phyloP scores from a whole-genome alignment of 192 early-diverging fungal species.

The Coemansia sp. region DNA sequence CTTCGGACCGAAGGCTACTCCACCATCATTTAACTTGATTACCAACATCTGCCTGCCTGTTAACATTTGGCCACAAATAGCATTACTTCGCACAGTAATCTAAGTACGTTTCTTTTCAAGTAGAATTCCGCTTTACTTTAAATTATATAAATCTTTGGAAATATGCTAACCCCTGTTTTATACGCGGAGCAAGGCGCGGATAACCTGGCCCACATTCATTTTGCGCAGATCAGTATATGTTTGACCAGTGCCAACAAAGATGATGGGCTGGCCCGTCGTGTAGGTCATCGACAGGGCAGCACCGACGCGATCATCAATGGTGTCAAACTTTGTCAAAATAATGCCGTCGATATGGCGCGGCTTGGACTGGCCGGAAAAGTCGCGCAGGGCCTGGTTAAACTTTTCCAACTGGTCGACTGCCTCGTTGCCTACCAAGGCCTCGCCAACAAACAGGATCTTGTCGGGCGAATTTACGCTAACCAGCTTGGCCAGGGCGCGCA shows the following conservation, averaged over 20 bases:
- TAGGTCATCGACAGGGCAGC: slow-evolving; percentile 96
- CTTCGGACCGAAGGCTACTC: too few species aligned
- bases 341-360: slow-evolving; percentile 95
- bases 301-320: slow-evolving; percentile 95
- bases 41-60: too few species aligned
- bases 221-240: slow-evolving; percentile 94
- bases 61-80: too few species aligned
- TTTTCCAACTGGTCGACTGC: slow-evolving; percentile 95
- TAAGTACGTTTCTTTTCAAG: not conserved
- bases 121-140: not conserved
- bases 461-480: slow-evolving; percentile 89
- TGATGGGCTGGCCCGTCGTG: slow-evolving; percentile 90
- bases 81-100: not conserved
- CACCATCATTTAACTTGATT: not conserved
- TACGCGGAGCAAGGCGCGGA: slow-evolving; percentile 60
- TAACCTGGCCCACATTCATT: slow-evolving; percentile 78
- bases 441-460: slow-evolving; percentile 97
- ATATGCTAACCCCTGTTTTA: not conserved
- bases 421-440: slow-evolving; percentile 96
- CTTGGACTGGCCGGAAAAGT: slow-evolving; percentile 77
- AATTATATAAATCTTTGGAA: not conserved
- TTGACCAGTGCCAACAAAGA: slow-evolving; percentile 97
- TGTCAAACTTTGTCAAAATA: slow-evolving; percentile 96
- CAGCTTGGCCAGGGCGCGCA: slow-evolving; percentile 94
- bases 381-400: slow-evolving; percentile 91